Conservation (phyloP, 257 asterid genomes). For the Datura wrightii region DNA sequence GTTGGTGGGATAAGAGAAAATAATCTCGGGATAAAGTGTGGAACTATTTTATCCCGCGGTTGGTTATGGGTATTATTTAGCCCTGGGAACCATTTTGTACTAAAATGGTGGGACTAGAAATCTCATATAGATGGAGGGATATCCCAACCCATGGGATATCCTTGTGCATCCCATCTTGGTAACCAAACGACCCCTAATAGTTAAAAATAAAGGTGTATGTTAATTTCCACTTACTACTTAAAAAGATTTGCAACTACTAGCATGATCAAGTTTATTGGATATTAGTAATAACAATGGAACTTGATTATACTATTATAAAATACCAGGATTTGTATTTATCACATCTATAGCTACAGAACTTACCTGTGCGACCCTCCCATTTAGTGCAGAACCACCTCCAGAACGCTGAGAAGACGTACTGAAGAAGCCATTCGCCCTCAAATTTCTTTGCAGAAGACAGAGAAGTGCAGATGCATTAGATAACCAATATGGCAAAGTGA, state of each 20-base stretch:
- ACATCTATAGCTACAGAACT: slow-evolving; percentile 41
- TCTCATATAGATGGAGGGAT: no score
- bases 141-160: no score
- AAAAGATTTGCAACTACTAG: slow-evolving; percentile 20
- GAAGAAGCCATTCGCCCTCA: slow-evolving; percentile 85
- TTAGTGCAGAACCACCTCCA: slow-evolving; percentile 70
- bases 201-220: not conserved
- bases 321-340: not conserved
- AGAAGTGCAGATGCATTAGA: slow-evolving; percentile 94
- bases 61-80: no score
- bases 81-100: no score
- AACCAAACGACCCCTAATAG: not conserved
- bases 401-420: slow-evolving; percentile 79
- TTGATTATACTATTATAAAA: not conserved
- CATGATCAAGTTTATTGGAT: not conserved
- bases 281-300: not conserved
- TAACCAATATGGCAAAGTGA: slow-evolving; percentile 90
- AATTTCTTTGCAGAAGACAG: slow-evolving; percentile 90
- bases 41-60: no score
- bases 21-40: no score
- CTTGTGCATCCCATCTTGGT: no score
- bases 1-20: no score
- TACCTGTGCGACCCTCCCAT: slow-evolving; percentile 81
- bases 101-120: no score
- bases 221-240: not conserved